Conservation (phyloP, 352 stramenopile genomes). For the Pythium grandisporangium region DNA sequence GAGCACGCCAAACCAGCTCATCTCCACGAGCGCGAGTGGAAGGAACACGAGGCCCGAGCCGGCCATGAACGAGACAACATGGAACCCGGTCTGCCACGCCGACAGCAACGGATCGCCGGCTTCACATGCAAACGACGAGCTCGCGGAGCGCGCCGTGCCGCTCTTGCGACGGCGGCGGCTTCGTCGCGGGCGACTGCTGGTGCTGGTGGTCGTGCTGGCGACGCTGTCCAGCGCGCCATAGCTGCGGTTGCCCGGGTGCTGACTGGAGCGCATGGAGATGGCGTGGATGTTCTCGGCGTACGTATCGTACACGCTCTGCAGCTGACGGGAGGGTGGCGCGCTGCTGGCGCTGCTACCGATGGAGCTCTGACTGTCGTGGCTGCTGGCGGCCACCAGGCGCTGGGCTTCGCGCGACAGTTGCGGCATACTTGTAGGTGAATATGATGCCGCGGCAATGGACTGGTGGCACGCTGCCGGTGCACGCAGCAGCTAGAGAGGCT, state of each 20-base stretch:
- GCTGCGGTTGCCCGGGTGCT: conserved; percentile 23
- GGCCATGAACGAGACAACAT: conserved; percentile 69
- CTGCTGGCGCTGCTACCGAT: background rate
- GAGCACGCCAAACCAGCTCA: conserved; percentile 68
- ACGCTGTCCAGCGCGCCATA: conserved; percentile 9
- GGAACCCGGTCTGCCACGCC: conserved; percentile 56
- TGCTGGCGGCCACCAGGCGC: background rate
- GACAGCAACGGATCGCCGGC: conserved; percentile 17
- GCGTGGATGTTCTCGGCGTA: conserved; percentile 18
- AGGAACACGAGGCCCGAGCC: conserved; percentile 66
- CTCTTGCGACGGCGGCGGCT: conserved; percentile 2
- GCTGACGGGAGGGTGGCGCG: background rate
- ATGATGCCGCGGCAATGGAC: background rate
- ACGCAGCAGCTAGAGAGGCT: no score
- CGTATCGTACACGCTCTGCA: conserved; percentile 14
- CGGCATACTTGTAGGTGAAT: background rate
- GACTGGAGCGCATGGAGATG: conserved; percentile 16
- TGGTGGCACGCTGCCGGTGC: no score
- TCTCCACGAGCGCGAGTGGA: conserved; percentile 63
- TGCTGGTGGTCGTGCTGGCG: background rate
- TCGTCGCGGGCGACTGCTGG: background rate
- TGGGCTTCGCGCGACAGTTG: background rate
- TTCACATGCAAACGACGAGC: no score
- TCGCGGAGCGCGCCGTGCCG: background rate
- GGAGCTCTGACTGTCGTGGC: background rate